phyloP scores from a whole-genome alignment of 176 grass and related monocot species.

The Metroxylon sagu region DNA sequence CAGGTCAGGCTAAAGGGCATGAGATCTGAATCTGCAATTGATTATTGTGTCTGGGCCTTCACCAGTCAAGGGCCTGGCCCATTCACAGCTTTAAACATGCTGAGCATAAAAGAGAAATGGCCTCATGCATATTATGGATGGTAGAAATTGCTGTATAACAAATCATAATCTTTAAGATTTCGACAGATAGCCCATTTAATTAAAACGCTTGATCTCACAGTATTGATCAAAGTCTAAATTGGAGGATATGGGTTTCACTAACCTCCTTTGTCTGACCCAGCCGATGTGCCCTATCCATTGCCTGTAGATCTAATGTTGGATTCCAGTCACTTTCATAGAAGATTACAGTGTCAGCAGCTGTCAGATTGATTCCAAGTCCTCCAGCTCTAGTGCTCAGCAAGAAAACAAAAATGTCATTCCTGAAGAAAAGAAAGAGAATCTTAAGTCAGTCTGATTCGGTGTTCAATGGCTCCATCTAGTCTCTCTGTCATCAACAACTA shows the following conservation, averaged over 20 bases:
- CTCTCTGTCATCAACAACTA: too few relatives aligned
- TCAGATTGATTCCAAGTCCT: slow-evolving; percentile 96
- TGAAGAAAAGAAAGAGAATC: slow-evolving; percentile 21
- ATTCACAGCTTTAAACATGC: too few relatives aligned
- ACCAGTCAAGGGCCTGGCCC: too few relatives aligned
- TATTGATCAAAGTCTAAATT: slow-evolving; percentile 27
- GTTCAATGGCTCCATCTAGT: not conserved
- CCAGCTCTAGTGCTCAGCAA: slow-evolving; percentile 98
- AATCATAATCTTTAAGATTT: too few relatives aligned
- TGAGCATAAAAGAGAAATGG: too few relatives aligned
- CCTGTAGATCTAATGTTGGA: slow-evolving; percentile 96
- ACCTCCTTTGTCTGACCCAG: slow-evolving; percentile 97
- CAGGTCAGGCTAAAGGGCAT: too few relatives aligned
- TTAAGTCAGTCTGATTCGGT: not conserved
- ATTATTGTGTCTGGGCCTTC: too few relatives aligned
- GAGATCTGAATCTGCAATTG: too few relatives aligned
- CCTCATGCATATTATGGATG: too few relatives aligned
- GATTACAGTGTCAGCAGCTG: slow-evolving; percentile 98
- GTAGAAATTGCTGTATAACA: too few relatives aligned
- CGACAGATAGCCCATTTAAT: too few relatives aligned
- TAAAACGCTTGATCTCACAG: not conserved
- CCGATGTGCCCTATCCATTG: slow-evolving; percentile 98
- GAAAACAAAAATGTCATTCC: slow-evolving; percentile 99
- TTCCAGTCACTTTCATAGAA: slow-evolving; percentile 99
- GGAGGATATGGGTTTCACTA: slow-evolving; percentile 14